phyloP scores from a whole-genome alignment of 805 yeast genomes.

The Wickerhamomyces alni region DNA sequence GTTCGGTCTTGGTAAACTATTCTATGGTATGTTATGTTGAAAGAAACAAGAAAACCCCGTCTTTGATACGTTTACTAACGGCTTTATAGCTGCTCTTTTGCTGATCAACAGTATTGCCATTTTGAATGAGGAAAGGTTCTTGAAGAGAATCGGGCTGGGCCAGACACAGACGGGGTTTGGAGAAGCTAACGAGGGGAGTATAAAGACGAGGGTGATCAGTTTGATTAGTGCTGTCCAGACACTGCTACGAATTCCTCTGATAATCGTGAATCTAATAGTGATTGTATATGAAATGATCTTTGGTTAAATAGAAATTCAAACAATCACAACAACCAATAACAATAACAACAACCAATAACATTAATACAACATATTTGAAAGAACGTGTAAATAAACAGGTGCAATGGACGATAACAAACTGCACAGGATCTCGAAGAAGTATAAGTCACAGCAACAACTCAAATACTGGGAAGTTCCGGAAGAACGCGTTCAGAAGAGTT shows the following conservation, averaged over 20 bases:
- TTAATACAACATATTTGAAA: too few species aligned
- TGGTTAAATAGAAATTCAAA: conserved; percentile 35
- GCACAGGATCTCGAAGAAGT: conserved; percentile 14
- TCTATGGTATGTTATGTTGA: conserved; percentile 43
- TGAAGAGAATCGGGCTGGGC: conserved; percentile 56
- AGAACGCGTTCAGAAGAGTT: conserved; percentile 4
- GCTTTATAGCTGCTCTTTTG: conserved; percentile 33
- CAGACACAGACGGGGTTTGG: conserved; percentile 40
- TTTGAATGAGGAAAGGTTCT: conserved; percentile 72
- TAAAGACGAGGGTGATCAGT: conserved; percentile 55
- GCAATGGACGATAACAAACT: conserved; percentile 11
- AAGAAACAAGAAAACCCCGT: too few species aligned
- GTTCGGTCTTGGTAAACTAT: conserved; percentile 57
- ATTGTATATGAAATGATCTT: conserved; percentile 64
- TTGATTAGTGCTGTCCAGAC: conserved; percentile 73
- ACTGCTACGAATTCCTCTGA: conserved; percentile 67
- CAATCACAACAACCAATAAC: neutral
- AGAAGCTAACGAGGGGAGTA: conserved; percentile 34
- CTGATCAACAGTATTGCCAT: conserved; percentile 72
- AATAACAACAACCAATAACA: too few species aligned
- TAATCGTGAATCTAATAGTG: conserved; percentile 58
- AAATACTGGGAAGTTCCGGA: conserved; percentile 15
- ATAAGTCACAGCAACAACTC: conserved; percentile 4
- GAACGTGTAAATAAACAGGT: conserved; percentile 1
- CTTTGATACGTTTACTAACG: too few species aligned